Evolutionary conservation across 306 rosid genomes (phyloP), one percentile per base, ranked within the genome.

Genomic region (Neltuma alba): DNA sequence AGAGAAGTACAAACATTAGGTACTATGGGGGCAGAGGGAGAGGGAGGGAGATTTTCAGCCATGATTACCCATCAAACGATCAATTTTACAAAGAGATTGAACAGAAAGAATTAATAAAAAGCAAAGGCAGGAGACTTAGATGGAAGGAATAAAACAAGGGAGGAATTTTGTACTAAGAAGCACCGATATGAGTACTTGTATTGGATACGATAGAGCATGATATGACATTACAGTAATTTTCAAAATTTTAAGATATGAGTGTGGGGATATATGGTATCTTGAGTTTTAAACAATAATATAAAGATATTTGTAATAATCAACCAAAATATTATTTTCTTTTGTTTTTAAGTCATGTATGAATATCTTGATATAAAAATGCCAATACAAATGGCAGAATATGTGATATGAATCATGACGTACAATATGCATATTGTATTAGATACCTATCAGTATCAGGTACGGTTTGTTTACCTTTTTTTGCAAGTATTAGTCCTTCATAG

Each of bases 81-180:
- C 61, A 36, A 48, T 50, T 36, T 61, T 40, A 62, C 40, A 25
- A 45, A 62, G 42, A 70, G 54, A 70, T 34, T 25, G 15, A 75
- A 15, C 44, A 40, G 12, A 40, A 40, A 40, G 1, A 40, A 40
- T 9, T 8, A 8, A 40, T 7, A 25, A 63, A 63, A 41, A 28
- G 1, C 20, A 30, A 25, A 30, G n/a, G 47, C 14, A 52, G 64
- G 16, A 70, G 25, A 41, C 0, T n/a, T 25, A 23, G 20, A 44
- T 0, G 12, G 36, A 38, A 12, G 52, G 38, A 38, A 40, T 14
- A 80, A 52, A n/a, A 75, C 20, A n/a, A 48, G 63, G 12, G 69
- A 33, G 36, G 48, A 27, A 84, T 54, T 70, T 63, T 75, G 20
- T 18, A 70, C 30, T 14, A 44, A 44, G 50, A 44, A 44, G 5